Evolutionary conservation across 768 basidiomycete species (phyloP), one percentile per base, ranked within the genome.

Genomic region (Trametes gibbosa): DNA sequence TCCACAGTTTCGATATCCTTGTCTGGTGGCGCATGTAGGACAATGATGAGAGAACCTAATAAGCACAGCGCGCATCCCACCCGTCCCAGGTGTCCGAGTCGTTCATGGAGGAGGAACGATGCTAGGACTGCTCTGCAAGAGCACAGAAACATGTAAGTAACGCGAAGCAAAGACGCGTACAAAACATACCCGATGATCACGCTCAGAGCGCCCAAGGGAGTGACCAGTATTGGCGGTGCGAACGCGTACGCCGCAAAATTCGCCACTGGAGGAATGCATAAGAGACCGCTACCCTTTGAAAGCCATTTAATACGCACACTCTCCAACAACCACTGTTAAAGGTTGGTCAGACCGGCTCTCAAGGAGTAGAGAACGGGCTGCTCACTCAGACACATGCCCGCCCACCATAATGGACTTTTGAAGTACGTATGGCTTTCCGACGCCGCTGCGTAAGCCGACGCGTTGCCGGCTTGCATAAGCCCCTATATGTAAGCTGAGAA

Each of bases 201-300:
- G 70, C 92, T 95, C 43, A 97, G 79, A 23, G 96, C 95, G 56
- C 97, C 97, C n/a, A 99, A 75, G 0, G 97, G 97, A 0, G 96
- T 98, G n/a, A 99, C 95, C 56, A 99, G 79, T 69, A 98, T 95
- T 66, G 97, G 93, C 59, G 96, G 97, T 2, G 97, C 97, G 66
- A 98, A 99, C 0, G 94, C 91, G 70, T 98, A 98, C 10, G 96
- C 96, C 8, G 95, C 94, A 74, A 98, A 98, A 75, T 91, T 91
- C 56, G 90, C 89, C 58, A 87, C 87, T 90, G 37, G 3, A 19
- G 2, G 13, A 21, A 5, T 12, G 34, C 17, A 29, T 48, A 25
- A 48, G 46, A 45, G 1, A 21, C 21, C 14, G 46, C 13, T 5
- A 1, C 0, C 2, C 21, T 6, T 5, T 3, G 12, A 34, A 2